Conservation (phyloP, 441 rosid genomes). For the Gossypium lobatum region DNA sequence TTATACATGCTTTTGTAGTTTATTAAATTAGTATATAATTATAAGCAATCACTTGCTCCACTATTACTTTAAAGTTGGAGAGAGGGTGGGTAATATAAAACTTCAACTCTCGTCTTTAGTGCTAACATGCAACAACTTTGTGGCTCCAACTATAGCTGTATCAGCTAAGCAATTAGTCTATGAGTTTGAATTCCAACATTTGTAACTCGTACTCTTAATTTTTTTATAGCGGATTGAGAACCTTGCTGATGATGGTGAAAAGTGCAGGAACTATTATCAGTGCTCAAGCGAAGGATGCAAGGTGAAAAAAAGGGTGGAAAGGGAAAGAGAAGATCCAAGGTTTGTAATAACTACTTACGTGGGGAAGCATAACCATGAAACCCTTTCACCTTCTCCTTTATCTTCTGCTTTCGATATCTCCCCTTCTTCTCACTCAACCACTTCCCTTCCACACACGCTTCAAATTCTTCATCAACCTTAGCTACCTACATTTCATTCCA, state of each 20-base stretch:
- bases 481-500: background rate
- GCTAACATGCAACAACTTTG: too few species aligned
- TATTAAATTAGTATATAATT: too few species aligned
- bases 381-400: background rate
- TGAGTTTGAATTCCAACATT: too few species aligned
- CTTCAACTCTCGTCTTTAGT: too few species aligned
- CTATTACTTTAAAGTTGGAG: too few species aligned
- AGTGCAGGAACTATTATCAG: slow-evolving; percentile 9
- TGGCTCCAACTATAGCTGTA: too few species aligned
- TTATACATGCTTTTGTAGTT: too few species aligned
- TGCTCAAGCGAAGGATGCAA: background rate
- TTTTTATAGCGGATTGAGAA: background rate
- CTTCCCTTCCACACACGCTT: background rate
- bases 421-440: background rate
- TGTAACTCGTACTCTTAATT: too few species aligned
- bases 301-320: slow-evolving; percentile 14
- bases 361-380: slow-evolving; percentile 12
- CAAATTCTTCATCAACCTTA: background rate
- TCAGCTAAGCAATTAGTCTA: too few species aligned
- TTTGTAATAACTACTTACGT: slow-evolving; percentile 12
- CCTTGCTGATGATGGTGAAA: background rate
- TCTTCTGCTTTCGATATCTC: too few species aligned
- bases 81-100: too few species aligned
- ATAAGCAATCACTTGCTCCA: too few species aligned
- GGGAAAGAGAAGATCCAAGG: slow-evolving; percentile 10